Conservation (phyloP, 371 early-diverging fungal genomes). For the Neoconidiobolus thromboides region DNA sequence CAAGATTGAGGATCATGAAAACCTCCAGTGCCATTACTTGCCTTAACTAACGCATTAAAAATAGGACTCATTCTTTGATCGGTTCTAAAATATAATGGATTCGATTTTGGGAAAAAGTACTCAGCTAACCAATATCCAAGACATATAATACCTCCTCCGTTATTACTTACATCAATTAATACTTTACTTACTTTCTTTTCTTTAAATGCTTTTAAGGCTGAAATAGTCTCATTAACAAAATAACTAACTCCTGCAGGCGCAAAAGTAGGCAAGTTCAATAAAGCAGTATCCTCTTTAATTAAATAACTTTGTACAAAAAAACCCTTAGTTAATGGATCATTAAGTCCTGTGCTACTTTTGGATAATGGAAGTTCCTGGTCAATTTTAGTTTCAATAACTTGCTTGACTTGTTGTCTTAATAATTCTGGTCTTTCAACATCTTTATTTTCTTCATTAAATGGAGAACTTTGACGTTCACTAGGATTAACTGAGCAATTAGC, state of each 20-base stretch:
- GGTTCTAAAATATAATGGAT: not conserved
- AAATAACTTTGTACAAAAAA: not conserved
- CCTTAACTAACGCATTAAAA: not conserved
- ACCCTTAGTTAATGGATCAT: not conserved
- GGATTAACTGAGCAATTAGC: not conserved
- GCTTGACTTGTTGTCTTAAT: not conserved
- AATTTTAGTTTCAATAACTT: not conserved
- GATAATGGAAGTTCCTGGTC: not conserved
- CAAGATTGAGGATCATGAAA: not conserved
- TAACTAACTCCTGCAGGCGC: not conserved
- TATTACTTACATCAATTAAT: not conserved
- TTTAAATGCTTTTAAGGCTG: not conserved
- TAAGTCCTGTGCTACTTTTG: not conserved
- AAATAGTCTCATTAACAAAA: not conserved
- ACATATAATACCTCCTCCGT: conserved; percentile 1
- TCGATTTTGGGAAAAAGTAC: not conserved
- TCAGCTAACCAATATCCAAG: not conserved
- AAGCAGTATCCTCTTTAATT: not conserved
- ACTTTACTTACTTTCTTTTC: not conserved
- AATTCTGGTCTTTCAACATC: not conserved
- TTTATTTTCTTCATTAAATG: not conserved
- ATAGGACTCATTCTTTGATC: not conserved
- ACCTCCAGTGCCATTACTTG: not conserved
- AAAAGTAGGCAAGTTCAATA: not conserved
- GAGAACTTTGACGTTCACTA: not conserved